Base-by-base conservation (phyloP, 75 land plant species). In the Larix kaempferi region DNA sequence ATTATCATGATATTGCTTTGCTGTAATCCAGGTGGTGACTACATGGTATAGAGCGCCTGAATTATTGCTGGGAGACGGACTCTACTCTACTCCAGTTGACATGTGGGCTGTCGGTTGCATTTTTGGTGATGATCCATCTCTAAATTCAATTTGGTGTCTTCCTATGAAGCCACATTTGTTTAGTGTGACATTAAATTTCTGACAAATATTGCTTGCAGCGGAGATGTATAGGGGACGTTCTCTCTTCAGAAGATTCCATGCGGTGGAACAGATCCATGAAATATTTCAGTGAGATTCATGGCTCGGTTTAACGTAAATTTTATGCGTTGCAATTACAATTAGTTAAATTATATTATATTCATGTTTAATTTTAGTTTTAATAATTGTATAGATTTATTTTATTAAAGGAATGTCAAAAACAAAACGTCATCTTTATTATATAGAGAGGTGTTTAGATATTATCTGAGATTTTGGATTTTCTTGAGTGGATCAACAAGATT, bases 91-190 rank as follows among this genome's bases (percentile, higher is more conserved):
- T 66, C 79, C 84, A 3, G 79, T 81, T 39, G 84, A 84, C 22
- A 76, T 81, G 6, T 84, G 82, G 78, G 80, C 82, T 29, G 77
- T 80, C 0, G 74, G 84, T 19, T 83, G 84, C 64, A 83, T 83
- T 25, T 74, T 79, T n/a, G 82, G 84, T 83, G 1, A 62, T 41
- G 7, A 11, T 3, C 54, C 15, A 13, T 44, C 7, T 7, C 0
- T 44, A 44, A 80, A 21, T 39, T 49, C 14, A 33, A 27, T 0
- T 33, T 76, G 59, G 1, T 44, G 8, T 44, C 49, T 44, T 44
- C 6, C 49, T 44, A 6, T 7, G 6, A 1, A 6, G 8, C 49
- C 49, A 5, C 49, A 44, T 44, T 44, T 5, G 0, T 5, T 6
- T 6, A 6, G 3, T 12, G 3, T 3, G 11, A 27, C 29, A 27